Conservation (phyloP, 2,329 filamentous ascomycete genomes). For the Coleophoma cylindrospora region DNA sequence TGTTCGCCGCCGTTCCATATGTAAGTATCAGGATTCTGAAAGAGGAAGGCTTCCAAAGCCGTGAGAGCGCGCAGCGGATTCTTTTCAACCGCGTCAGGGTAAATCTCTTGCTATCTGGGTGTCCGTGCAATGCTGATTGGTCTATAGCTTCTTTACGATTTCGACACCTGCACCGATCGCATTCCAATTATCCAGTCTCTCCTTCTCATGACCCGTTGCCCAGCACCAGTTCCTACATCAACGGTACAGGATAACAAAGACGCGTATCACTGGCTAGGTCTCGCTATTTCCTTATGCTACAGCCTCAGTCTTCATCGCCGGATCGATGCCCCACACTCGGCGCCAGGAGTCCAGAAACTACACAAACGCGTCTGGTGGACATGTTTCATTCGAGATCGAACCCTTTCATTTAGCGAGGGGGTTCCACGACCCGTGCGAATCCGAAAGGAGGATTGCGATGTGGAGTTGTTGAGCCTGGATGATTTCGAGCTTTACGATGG, state of each 20-base stretch:
- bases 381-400: constrained; percentile 84
- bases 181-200: constrained; percentile 13
- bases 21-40: constrained; percentile 2
- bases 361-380: constrained; percentile 98
- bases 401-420: constrained; percentile 60
- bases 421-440: neutral
- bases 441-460: constrained; percentile 5
- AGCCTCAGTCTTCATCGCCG: constrained; percentile 49
- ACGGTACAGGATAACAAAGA: constrained; percentile 34
- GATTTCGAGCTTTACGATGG: constrained; percentile 9
- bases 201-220: constrained; percentile 12
- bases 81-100: constrained; percentile 76
- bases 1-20: constrained; percentile 9
- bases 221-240: neutral
- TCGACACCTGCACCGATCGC: constrained; percentile 15
- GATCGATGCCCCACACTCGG: constrained; percentile 66
- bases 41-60: constrained; percentile 5
- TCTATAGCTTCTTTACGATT: constrained; percentile 14
- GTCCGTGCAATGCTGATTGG: no score
- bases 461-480: constrained; percentile 6
- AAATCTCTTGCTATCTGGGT: neutral
- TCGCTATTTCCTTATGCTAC: constrained; percentile 46
- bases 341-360: constrained; percentile 64
- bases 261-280: constrained; percentile 43
- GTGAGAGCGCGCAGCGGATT: constrained; percentile 71